Evolutionary conservation across 1,139 yeast species (phyloP).

Genomic region (Protomyces inouyei): DNA sequence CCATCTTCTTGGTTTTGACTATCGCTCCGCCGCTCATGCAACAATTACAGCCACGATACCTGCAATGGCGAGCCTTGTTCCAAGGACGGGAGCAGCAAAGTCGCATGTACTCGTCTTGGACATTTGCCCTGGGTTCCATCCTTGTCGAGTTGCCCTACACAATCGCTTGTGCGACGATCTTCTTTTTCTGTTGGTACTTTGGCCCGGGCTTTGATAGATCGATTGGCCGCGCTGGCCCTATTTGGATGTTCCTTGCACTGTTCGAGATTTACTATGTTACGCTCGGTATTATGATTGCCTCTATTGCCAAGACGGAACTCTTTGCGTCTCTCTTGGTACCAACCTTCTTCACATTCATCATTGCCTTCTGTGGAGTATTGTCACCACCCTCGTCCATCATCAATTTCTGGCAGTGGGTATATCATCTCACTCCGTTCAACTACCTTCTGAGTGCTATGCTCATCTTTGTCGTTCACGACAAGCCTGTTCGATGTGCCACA

Average conservation of each 20-base stretch:
- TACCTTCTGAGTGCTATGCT: slow-evolving; percentile 60
- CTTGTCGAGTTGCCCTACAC: slow-evolving; percentile 76
- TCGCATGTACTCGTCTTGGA: slow-evolving; percentile 62
- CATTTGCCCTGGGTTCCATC: slow-evolving; percentile 57
- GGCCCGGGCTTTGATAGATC: slow-evolving; percentile 47
- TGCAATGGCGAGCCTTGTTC: slow-evolving; percentile 65
- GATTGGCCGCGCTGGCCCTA: slow-evolving; percentile 44
- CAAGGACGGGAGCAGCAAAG: slow-evolving; percentile 68
- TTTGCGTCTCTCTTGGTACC: slow-evolving; percentile 57
- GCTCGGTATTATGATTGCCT: slow-evolving; percentile 52
- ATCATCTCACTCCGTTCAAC: slow-evolving; percentile 64
- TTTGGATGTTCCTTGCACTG: slow-evolving; percentile 50
- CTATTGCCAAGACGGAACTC: slow-evolving; percentile 58
- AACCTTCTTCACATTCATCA: slow-evolving; percentile 50
- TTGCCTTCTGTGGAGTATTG: slow-evolving; percentile 45
- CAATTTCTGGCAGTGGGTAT: slow-evolving; percentile 67
- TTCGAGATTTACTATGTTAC: slow-evolving; percentile 56
- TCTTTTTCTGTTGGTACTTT: slow-evolving; percentile 73
- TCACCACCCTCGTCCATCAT: slow-evolving; percentile 46
- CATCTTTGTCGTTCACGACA: slow-evolving; percentile 51
- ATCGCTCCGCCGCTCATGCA: slow-evolving; percentile 54
- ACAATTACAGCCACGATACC: slow-evolving; percentile 50
- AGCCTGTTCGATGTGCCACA: slow-evolving; percentile 51
- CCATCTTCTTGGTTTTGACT: slow-evolving; percentile 53
- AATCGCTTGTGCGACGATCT: slow-evolving; percentile 56